Percentiles rank a stretch among this genome's conserved stretches.
Evolutionary conservation across 225 moss, liverwort and hornwort genomes (phyloP).

Genomic region (Physcomitrellopsis africana): DNA sequence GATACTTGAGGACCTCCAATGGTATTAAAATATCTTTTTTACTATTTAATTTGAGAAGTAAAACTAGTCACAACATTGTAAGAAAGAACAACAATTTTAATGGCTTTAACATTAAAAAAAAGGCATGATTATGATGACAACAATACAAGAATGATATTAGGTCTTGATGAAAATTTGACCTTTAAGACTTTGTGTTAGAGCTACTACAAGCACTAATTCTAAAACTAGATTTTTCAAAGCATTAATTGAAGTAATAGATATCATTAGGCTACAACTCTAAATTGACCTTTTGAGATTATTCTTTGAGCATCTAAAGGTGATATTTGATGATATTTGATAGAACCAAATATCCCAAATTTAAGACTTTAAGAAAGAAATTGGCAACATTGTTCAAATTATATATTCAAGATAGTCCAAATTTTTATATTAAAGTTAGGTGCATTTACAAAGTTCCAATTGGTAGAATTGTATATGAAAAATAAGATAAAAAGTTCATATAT

Average conservation of each 20-base stretch:
- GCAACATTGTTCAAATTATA: background rate
- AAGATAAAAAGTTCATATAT: background rate
- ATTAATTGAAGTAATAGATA: background rate
- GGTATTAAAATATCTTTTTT: no score
- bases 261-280: background rate
- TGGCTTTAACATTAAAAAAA: no score
- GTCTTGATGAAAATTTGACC: no score
- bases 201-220: no score
- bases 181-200: no score
- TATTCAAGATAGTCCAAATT: background rate
- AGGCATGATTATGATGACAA: no score
- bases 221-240: background rate
- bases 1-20: no score
- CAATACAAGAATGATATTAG: no score
- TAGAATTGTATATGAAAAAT: background rate
- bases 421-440: background rate
- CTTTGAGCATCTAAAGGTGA: background rate
- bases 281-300: background rate
- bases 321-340: background rate
- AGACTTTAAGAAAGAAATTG: background rate
- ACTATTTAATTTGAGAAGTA: no score
- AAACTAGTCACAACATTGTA: no score
- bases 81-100: no score
- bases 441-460: background rate
- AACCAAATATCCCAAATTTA: background rate